Conservation (phyloP, 2,329 filamentous ascomycete species). For the Colletotrichum tabaci region DNA sequence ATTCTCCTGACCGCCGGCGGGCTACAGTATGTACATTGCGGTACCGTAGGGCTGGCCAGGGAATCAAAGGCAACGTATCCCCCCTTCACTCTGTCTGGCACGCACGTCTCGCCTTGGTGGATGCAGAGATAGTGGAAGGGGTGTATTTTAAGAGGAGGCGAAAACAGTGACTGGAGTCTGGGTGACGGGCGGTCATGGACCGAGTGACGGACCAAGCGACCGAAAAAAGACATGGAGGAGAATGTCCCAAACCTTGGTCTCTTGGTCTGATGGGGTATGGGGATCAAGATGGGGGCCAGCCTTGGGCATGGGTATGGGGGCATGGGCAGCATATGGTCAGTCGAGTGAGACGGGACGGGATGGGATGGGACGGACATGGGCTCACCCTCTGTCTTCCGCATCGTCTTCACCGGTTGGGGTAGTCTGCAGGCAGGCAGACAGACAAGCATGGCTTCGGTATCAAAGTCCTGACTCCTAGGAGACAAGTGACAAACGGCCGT, state of each 20-base stretch:
- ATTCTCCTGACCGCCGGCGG: slow-evolving; percentile 12
- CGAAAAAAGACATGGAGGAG: slow-evolving; percentile 13
- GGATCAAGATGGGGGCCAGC: slow-evolving; percentile 28
- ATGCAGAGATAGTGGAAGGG: slow-evolving; percentile 11
- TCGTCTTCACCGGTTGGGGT: slow-evolving; percentile 19
- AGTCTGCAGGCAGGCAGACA: slow-evolving; percentile 4
- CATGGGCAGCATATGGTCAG: slow-evolving; percentile 25
- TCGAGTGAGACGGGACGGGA: slow-evolving; percentile 30
- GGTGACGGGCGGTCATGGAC: slow-evolving; percentile 27
- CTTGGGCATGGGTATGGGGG: slow-evolving; percentile 29
- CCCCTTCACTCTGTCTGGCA: slow-evolving; percentile 1
- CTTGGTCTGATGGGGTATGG: slow-evolving; percentile 37
- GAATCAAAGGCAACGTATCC: not conserved
- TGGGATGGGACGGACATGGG: slow-evolving; percentile 21
- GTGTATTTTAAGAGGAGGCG: slow-evolving; percentile 19
- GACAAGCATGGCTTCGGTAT: slow-evolving; percentile 23
- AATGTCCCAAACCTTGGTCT: slow-evolving; percentile 32
- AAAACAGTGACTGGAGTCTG: slow-evolving; percentile 3
- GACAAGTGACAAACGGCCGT: slow-evolving; percentile 17
- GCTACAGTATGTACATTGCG: slow-evolving; percentile 9
- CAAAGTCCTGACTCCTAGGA: slow-evolving; percentile 10
- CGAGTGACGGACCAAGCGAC: slow-evolving; percentile 16
- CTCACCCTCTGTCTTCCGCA: slow-evolving; percentile 7
- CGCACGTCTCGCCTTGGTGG: slow-evolving; percentile 24
- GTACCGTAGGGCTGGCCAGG: not conserved